phyloP scores from a whole-genome alignment of 495 filamentous ascomycete species.

The Podospora fimiseda region DNA sequence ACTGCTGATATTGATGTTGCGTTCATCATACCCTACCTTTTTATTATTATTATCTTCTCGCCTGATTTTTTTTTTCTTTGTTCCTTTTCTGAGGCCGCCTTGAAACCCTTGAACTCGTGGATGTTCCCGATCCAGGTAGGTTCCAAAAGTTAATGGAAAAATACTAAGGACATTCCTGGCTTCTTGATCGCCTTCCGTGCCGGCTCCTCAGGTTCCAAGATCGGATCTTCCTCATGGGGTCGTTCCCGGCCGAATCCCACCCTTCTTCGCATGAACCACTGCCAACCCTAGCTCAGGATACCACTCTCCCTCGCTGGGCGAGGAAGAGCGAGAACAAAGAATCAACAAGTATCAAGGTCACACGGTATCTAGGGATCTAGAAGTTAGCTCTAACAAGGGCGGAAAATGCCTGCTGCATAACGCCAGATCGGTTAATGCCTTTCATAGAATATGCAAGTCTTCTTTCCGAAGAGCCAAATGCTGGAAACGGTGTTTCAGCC shows the following conservation, averaged over 20 bases:
- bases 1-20: slow-evolving; percentile 9
- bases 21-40: slow-evolving; percentile 10
- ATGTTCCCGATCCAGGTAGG: too few species aligned
- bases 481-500: slow-evolving; percentile 34
- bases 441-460: slow-evolving; percentile 15
- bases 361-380: not conserved
- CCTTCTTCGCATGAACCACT: slow-evolving; percentile 27
- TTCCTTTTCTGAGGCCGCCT: too few species aligned
- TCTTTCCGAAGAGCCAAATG: slow-evolving; percentile 28
- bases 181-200: slow-evolving; percentile 31
- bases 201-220: slow-evolving; percentile 26
- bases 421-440: slow-evolving; percentile 33
- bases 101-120: too few species aligned
- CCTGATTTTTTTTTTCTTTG: slow-evolving; percentile 6
- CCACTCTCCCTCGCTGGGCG: slow-evolving; percentile 8
- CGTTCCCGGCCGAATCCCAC: slow-evolving; percentile 30
- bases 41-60: slow-evolving; percentile 5
- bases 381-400: not conserved
- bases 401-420: slow-evolving; percentile 18
- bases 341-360: not conserved
- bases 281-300: slow-evolving; percentile 22
- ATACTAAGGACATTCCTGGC: slow-evolving; percentile 21
- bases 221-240: slow-evolving; percentile 30
- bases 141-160: too few species aligned
- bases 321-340: slow-evolving; percentile 18